Evolutionary conservation across 371 early-diverging fungal genomes (phyloP).

Genomic region (Mucor mucedo): DNA sequence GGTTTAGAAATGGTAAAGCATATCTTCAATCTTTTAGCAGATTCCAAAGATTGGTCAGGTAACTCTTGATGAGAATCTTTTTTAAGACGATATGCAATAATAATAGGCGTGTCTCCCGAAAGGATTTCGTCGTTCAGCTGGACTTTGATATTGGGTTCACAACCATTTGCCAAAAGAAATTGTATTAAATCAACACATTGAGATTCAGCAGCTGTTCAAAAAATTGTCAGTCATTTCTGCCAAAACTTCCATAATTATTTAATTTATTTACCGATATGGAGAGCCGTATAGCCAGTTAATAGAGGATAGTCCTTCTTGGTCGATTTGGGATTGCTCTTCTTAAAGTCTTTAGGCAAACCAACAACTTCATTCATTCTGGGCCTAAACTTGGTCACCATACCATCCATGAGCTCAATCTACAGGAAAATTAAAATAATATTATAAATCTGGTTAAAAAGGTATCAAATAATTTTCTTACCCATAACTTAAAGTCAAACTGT

Average conservation of each 20-base stretch:
- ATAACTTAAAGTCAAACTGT: constrained; percentile 7
- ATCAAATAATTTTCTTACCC: constrained; percentile 16
- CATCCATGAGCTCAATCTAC: background rate
- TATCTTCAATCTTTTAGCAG: constrained; percentile 26
- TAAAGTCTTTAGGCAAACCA: constrained; percentile 41
- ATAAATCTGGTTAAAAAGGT: background rate
- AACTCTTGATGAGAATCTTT: constrained; percentile 21
- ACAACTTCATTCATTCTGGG: constrained; percentile 29
- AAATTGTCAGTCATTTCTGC: no score
- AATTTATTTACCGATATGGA: constrained; percentile 51
- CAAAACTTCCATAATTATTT: background rate
- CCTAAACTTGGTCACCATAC: background rate
- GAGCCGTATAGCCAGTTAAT: constrained; percentile 47
- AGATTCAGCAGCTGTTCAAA: constrained; percentile 29
- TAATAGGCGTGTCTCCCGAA: constrained; percentile 27
- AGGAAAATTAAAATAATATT: background rate
- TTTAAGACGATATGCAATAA: constrained; percentile 30
- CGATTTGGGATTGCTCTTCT: constrained; percentile 36
- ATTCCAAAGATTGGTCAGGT: constrained; percentile 10
- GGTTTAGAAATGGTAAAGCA: constrained; percentile 35
- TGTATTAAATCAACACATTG: constrained; percentile 35
- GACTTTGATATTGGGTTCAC: constrained; percentile 34
- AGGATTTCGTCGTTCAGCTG: constrained; percentile 10
- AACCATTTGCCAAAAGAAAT: constrained; percentile 38
- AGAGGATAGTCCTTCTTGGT: constrained; percentile 39